phyloP scores from a whole-genome alignment of 139 green algal genomes.

The Gonium pectorale region DNA sequence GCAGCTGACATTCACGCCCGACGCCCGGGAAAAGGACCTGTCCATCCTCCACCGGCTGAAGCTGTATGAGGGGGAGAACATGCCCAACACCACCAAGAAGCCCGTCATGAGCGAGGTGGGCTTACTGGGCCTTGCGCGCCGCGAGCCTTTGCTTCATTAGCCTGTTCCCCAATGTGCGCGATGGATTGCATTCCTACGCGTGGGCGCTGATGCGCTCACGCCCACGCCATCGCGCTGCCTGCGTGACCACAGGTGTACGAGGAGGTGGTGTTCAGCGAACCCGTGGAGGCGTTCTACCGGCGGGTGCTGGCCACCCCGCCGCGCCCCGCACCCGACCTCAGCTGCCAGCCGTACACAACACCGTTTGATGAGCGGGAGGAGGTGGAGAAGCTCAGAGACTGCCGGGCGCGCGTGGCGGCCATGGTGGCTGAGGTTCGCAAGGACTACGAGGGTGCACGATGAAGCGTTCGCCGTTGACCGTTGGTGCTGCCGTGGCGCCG shows the following conservation, averaged over 20 bases:
- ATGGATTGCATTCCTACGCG: no score
- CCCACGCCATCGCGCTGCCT: no score
- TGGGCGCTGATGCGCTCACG: neutral
- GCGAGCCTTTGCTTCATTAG: neutral
- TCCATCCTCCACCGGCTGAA: conserved; percentile 86
- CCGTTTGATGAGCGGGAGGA: conserved; percentile 34
- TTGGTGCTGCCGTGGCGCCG: no score
- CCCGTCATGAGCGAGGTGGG: conserved; percentile 72
- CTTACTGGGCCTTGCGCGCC: neutral
- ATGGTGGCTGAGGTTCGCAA: conserved; percentile 27
- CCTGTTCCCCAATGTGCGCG: no score
- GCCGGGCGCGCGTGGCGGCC: conserved; percentile 16
- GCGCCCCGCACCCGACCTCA: conserved; percentile 8
- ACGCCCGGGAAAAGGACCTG: conserved; percentile 74
- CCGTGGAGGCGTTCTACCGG: conserved; percentile 78
- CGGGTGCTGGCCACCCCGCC: neutral
- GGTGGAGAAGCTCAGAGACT: conserved; percentile 27
- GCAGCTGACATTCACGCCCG: conserved; percentile 81
- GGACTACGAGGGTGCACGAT: conserved; percentile 25
- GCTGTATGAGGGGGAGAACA: conserved; percentile 82
- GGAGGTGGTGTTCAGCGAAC: conserved; percentile 93
- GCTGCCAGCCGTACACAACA: conserved; percentile 8
- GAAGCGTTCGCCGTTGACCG: no score
- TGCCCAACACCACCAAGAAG: conserved; percentile 69
- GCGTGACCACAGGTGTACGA: conserved; percentile 93